Percentiles rank a stretch among this genome's conserved stretches.
phyloP scores from a whole-genome alignment of 305 asterid genomes.

The Fraxinus paxiana region DNA sequence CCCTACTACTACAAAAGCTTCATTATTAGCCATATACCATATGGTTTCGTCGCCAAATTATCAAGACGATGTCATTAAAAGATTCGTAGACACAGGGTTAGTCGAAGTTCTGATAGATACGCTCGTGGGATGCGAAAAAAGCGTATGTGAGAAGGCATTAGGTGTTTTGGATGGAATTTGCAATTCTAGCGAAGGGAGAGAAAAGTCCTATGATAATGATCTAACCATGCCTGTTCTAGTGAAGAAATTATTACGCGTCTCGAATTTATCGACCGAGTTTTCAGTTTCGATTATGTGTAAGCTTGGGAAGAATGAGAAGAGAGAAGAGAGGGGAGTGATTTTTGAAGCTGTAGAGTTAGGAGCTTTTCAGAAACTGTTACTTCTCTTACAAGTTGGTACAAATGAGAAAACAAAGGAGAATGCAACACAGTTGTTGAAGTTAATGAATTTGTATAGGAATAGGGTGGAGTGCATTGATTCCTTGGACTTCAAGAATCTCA shows the following conservation, averaged over 20 bases:
- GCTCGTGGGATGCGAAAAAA: slow-evolving; percentile 41
- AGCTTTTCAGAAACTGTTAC: slow-evolving; percentile 54
- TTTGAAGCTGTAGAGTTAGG: slow-evolving; percentile 46
- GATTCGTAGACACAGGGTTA: slow-evolving; percentile 35
- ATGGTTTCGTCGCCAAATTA: slow-evolving; percentile 20
- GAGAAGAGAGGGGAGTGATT: slow-evolving; percentile 11
- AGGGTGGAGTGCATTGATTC: slow-evolving; percentile 38
- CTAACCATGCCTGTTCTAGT: slow-evolving; percentile 42
- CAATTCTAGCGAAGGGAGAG: slow-evolving; percentile 34
- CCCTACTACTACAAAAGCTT: slow-evolving; percentile 47
- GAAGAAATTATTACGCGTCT: slow-evolving; percentile 52
- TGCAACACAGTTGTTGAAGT: slow-evolving; percentile 38
- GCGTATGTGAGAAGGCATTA: slow-evolving; percentile 50
- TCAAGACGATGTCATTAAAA: not conserved
- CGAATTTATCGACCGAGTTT: slow-evolving; percentile 47
- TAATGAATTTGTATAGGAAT: slow-evolving; percentile 36
- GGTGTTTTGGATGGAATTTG: slow-evolving; percentile 45
- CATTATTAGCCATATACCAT: slow-evolving; percentile 35
- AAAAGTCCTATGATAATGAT: slow-evolving; percentile 32
- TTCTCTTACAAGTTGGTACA: slow-evolving; percentile 51
- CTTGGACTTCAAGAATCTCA: slow-evolving; percentile 36
- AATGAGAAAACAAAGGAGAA: slow-evolving; percentile 45
- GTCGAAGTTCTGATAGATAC: slow-evolving; percentile 33
- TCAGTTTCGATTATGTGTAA: slow-evolving; percentile 47
- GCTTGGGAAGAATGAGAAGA: slow-evolving; percentile 24